Conservation (phyloP, 106 monocot species). For the Acanthochlamys bracteata region DNA sequence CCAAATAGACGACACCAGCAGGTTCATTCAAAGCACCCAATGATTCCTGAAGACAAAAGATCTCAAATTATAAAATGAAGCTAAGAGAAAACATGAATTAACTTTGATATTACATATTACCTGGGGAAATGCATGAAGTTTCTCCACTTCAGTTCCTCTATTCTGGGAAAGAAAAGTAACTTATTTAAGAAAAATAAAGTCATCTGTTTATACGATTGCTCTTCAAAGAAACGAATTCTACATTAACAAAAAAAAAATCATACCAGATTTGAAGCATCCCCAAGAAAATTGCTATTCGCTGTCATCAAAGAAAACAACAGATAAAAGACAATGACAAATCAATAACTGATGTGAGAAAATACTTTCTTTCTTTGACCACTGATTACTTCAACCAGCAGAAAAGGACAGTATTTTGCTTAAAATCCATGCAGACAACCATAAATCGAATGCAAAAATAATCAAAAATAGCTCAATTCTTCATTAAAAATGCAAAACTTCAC, state of each 20-base stretch:
- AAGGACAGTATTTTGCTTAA: no score
- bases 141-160: constrained; percentile 9
- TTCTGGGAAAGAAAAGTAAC: constrained; percentile 8
- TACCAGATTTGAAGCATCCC: constrained; percentile 14
- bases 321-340: constrained; percentile 1
- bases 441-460: no score
- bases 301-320: not conserved
- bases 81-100: not conserved
- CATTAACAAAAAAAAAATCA: not conserved
- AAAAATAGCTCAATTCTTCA: no score
- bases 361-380: no score
- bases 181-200: not conserved
- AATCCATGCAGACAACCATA: no score
- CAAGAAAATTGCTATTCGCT: constrained; percentile 15
- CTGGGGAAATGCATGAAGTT: constrained; percentile 14
- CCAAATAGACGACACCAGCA: constrained; percentile 12
- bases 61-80: no score
- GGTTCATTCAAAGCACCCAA: constrained; percentile 30
- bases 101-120: not conserved
- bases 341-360: no score
- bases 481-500: no score
- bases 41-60: constrained; percentile 21
- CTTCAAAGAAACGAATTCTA: not conserved
- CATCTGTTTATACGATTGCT: not conserved
- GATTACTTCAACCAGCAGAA: no score